phyloP scores from a whole-genome alignment of 371 early-diverging fungal genomes.

The Mucor racemosus region DNA sequence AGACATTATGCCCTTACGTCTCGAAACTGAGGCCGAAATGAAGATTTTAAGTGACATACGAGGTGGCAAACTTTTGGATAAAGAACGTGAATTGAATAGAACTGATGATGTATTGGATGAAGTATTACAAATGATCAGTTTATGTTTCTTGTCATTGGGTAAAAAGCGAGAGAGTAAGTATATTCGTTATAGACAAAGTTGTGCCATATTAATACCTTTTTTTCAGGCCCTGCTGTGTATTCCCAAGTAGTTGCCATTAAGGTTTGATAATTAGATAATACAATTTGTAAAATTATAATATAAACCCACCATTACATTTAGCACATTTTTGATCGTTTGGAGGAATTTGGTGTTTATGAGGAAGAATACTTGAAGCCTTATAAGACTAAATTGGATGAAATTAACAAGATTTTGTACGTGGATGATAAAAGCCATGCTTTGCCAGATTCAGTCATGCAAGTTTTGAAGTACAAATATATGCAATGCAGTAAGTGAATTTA shows the following conservation, averaged over 20 bases:
- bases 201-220: neutral
- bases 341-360: constrained; percentile 72
- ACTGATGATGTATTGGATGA: constrained; percentile 78
- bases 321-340: constrained; percentile 76
- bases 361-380: constrained; percentile 50
- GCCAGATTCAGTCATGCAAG: constrained; percentile 39
- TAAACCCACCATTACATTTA: constrained; percentile 22
- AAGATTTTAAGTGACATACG: constrained; percentile 34
- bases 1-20: constrained; percentile 63
- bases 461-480: constrained; percentile 37
- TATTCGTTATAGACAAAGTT: neutral
- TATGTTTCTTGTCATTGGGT: constrained; percentile 78
- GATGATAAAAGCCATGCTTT: constrained; percentile 34
- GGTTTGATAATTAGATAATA: constrained; percentile 43
- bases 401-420: constrained; percentile 37
- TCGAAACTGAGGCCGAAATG: constrained; percentile 43
- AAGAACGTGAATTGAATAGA: constrained; percentile 53
- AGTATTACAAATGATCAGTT: constrained; percentile 75
- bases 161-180: constrained; percentile 71
- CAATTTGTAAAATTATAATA: neutral
- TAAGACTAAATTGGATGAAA: constrained; percentile 40
- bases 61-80: constrained; percentile 30
- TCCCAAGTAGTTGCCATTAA: constrained; percentile 79
- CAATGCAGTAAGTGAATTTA: constrained; percentile 44
- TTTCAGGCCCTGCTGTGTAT: constrained; percentile 70